Percentiles rank a stretch among this genome's conserved stretches.
Evolutionary conservation across 441 rosid genomes (phyloP).

Genomic region (Brassica balearica): DNA sequence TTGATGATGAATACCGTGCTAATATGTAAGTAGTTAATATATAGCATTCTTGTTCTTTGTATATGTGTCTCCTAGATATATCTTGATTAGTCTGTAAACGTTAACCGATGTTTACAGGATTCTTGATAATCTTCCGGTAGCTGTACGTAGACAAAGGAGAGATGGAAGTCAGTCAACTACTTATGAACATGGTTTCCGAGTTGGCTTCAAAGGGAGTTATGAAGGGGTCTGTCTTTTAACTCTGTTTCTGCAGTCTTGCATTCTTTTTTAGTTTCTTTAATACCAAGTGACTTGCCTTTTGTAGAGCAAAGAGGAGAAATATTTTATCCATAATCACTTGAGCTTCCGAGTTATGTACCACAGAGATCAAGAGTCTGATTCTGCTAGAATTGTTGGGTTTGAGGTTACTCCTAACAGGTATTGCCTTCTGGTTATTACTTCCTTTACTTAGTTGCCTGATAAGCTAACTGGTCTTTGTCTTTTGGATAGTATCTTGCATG

Average conservation of each 20-base stretch:
- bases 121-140: slow-evolving; percentile 96
- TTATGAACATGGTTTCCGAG: slow-evolving; percentile 92
- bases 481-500: slow-evolving; percentile 78
- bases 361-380: slow-evolving; percentile 73
- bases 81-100: background rate
- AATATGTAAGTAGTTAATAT: slow-evolving; percentile 71
- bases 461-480: slow-evolving; percentile 20
- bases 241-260: slow-evolving; percentile 27
- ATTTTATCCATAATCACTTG: slow-evolving; percentile 91
- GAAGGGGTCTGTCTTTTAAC: slow-evolving; percentile 67
- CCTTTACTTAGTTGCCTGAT: slow-evolving; percentile 22
- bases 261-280: background rate
- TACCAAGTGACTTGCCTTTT: slow-evolving; percentile 32
- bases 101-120: slow-evolving; percentile 61
- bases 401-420: slow-evolving; percentile 95
- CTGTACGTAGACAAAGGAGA: slow-evolving; percentile 90
- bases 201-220: slow-evolving; percentile 94
- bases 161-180: slow-evolving; percentile 82
- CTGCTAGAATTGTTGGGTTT: slow-evolving; percentile 94
- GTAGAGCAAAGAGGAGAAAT: slow-evolving; percentile 96
- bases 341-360: slow-evolving; percentile 95
- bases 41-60: background rate
- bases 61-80: background rate
- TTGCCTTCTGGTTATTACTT: slow-evolving; percentile 18
- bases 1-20: slow-evolving; percentile 90